Conservation (phyloP, 805 yeast species). For the Cyberlindnera mrakii region DNA sequence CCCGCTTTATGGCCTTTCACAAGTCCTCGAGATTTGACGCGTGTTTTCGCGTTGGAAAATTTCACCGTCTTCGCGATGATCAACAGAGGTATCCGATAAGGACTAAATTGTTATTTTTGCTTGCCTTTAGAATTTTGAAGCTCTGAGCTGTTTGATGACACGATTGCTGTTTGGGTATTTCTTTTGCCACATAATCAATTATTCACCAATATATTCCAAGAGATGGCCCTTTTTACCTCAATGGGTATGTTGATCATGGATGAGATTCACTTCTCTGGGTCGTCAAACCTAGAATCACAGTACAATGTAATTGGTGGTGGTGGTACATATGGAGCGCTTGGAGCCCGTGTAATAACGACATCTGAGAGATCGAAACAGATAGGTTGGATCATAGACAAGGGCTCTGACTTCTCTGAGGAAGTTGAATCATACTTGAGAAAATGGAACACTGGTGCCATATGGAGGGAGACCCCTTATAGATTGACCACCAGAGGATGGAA, state of each 20-base stretch:
- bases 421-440: slow-evolving; percentile 38
- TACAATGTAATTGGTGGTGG: slow-evolving; percentile 80
- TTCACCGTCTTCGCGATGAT: too few relatives aligned
- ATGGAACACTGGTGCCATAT: slow-evolving; percentile 60
- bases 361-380: slow-evolving; percentile 33
- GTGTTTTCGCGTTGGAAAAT: background rate
- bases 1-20: background rate
- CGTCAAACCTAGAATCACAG: slow-evolving; percentile 26
- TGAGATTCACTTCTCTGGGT: slow-evolving; percentile 57
- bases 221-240: slow-evolving; percentile 42
- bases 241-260: slow-evolving; percentile 90
- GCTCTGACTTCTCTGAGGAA: slow-evolving; percentile 62
- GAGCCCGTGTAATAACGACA: slow-evolving; percentile 55
- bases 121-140: too few relatives aligned
- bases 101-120: too few relatives aligned
- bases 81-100: too few relatives aligned
- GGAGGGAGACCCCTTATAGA: slow-evolving; percentile 46
- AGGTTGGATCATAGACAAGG: slow-evolving; percentile 76
- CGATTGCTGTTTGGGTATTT: background rate
- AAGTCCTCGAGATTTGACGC: background rate
- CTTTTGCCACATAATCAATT: background rate
- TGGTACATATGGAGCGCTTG: slow-evolving; percentile 74
- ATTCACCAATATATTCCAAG: too few relatives aligned
- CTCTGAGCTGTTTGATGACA: background rate
- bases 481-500: slow-evolving; percentile 81